A percentile compares a stretch with the other conserved stretches of the same genome.
Evolutionary conservation across 2,329 filamentous ascomycete species (phyloP).

Genomic region (Talaromyces sp.): DNA sequence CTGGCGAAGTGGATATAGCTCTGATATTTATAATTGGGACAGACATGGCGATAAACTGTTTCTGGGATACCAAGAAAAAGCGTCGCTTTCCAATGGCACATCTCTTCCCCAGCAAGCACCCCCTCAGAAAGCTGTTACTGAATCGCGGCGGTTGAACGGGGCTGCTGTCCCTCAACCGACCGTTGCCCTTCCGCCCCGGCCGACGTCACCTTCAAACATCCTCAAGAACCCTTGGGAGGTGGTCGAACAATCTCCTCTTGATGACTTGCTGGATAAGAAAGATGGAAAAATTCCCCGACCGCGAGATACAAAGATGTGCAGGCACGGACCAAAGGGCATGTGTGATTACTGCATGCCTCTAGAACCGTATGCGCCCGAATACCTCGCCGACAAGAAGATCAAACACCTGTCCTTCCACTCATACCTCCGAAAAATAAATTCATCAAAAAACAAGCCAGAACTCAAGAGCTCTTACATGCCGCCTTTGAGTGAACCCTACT

Average conservation of each 20-base stretch:
- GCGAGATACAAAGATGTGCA: slow-evolving; percentile 79
- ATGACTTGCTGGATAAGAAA: slow-evolving; percentile 77
- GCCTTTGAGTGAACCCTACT: slow-evolving; percentile 86
- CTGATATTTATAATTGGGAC: neutral
- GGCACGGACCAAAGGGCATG: slow-evolving; percentile 95
- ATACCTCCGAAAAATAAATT: slow-evolving; percentile 89
- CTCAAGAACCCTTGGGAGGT: slow-evolving; percentile 92
- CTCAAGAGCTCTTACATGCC: slow-evolving; percentile 92
- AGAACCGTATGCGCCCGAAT: slow-evolving; percentile 85
- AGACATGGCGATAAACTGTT: slow-evolving; percentile 92
- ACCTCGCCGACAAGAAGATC: slow-evolving; percentile 93
- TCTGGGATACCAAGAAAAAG: slow-evolving; percentile 66
- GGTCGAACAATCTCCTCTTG: slow-evolving; percentile 78
- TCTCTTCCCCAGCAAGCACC: slow-evolving; percentile 17
- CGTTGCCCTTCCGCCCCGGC: slow-evolving; percentile 55
- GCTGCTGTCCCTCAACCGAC: slow-evolving; percentile 47
- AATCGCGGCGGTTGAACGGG: slow-evolving; percentile 32
- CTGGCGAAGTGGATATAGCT: neutral
- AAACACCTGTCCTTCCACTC: slow-evolving; percentile 97
- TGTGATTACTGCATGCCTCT: slow-evolving; percentile 98
- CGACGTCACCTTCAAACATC: slow-evolving; percentile 51
- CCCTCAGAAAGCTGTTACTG: slow-evolving; percentile 17
- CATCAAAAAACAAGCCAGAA: slow-evolving; percentile 93
- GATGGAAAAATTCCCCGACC: slow-evolving; percentile 82
- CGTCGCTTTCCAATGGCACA: slow-evolving; percentile 46